phyloP scores from a whole-genome alignment of 768 basidiomycete genomes.

The Symmetrospora coprosmae region DNA sequence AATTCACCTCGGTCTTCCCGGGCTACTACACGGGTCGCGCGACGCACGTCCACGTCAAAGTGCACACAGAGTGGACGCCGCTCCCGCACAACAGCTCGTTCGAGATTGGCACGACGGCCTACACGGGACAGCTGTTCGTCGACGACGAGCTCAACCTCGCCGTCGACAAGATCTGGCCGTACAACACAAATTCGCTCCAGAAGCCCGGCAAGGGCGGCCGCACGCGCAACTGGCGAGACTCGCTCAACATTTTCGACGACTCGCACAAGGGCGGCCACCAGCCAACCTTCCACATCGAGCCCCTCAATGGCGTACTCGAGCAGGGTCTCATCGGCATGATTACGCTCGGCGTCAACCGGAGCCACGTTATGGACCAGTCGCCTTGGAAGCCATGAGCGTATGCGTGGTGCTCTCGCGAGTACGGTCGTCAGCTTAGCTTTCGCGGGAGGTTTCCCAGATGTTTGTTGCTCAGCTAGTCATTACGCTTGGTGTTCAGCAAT shows the following conservation, averaged over 20 bases:
- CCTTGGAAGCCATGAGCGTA: constrained; percentile 19
- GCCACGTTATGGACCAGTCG: not conserved
- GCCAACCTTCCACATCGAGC: constrained; percentile 34
- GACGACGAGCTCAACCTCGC: constrained; percentile 34
- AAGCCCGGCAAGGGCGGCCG: constrained; percentile 32
- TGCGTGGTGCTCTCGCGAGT: too few relatives aligned
- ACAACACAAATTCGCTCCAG: constrained; percentile 34
- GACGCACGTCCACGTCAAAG: constrained; percentile 31
- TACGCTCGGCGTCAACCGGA: constrained; percentile 33
- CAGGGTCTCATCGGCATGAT: constrained; percentile 36
- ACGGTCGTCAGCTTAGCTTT: too few relatives aligned
- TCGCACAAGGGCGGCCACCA: constrained; percentile 34
- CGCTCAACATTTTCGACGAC: constrained; percentile 35
- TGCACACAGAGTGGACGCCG: constrained; percentile 32
- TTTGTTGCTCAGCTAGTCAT: too few relatives aligned
- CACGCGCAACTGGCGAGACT: constrained; percentile 37
- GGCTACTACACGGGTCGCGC: constrained; percentile 33
- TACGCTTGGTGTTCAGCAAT: too few relatives aligned
- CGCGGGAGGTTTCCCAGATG: too few relatives aligned
- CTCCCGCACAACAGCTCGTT: constrained; percentile 31
- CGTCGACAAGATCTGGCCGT: constrained; percentile 35
- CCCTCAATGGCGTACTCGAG: constrained; percentile 34
- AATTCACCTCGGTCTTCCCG: constrained; percentile 36
- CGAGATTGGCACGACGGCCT: constrained; percentile 28
- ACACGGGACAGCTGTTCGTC: constrained; percentile 37